These are phyloP conservation scores for Achlya hypogyna DNA, from an alignment of 352 stramenopile species.

Conservation along the genomic window DNA sequence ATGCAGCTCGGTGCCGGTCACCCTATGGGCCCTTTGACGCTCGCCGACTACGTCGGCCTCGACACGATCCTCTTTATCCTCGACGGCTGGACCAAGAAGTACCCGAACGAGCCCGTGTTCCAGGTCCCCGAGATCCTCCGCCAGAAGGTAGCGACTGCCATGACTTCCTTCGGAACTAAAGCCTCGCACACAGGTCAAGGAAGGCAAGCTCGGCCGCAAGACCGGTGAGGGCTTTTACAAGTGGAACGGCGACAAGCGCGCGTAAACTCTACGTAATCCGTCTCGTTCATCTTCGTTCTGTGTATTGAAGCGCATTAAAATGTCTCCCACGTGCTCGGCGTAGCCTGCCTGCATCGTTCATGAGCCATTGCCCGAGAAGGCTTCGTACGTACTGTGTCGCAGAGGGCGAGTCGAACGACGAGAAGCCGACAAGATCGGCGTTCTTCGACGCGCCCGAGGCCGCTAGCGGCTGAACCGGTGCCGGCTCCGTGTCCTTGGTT, in stretches of 20 bases:
- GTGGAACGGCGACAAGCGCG: conserved; percentile 77
- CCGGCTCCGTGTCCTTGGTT: conserved; percentile 32
- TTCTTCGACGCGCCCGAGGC: conserved; percentile 25
- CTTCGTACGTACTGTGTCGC: not conserved
- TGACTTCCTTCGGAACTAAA: too few relatives aligned
- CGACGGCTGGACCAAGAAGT: conserved; percentile 92
- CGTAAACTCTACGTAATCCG: too few relatives aligned
- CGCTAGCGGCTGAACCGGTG: conserved; percentile 26
- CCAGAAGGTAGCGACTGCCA: conserved; percentile 71
- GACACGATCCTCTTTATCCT: conserved; percentile 95
- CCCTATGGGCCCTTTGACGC: conserved; percentile 93
- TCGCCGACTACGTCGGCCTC: conserved; percentile 95
- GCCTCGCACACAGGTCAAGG: conserved; percentile 23
- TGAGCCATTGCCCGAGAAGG: not conserved
- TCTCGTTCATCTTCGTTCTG: not conserved
- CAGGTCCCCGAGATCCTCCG: conserved; percentile 89
- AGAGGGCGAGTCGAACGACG: conserved; percentile 17
- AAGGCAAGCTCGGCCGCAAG: conserved; percentile 94
- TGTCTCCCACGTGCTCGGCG: conserved; percentile 43
- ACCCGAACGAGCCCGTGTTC: conserved; percentile 93
- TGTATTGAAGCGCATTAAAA: conserved; percentile 27
- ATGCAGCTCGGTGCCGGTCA: conserved; percentile 96
- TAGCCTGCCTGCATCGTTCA: not conserved
- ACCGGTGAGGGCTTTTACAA: conserved; percentile 95
- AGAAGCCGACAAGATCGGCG: conserved; percentile 34